Base-by-base conservation (phyloP, 164 flowering plant species). In the Cinnamomum micranthum region DNA sequence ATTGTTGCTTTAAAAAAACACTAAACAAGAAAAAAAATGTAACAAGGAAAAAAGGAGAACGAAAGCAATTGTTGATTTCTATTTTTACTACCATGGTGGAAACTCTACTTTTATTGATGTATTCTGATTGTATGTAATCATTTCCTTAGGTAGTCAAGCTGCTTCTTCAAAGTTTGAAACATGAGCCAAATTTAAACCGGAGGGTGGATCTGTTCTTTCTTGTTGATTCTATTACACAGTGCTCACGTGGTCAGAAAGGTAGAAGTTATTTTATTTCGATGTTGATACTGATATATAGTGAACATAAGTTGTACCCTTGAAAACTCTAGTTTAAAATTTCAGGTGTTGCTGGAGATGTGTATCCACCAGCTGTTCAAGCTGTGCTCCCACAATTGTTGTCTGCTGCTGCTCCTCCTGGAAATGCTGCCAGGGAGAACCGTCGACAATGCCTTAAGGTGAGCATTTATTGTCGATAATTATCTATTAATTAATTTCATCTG, bases 341-440 rank as follows among this genome's bases (percentile, higher is more conserved):
- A 96, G 99, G 95, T 81, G 88, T 81, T 64, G 77, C 79, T 74
- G 89, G 91, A 74, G 93, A 89, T 31, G 14, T 84, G 50, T 96
- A 85, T 79, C 87, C 86, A 69, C 84, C 94, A 35, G 92, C 93
- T 47, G 87, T 96, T 63, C 94, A 91, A 82, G 83, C 87, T 15
- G 78, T 76, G 50, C 83, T 96, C 76, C 92, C 97, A 23, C 94
- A 97, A 27, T 74, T 96, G 68, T 76, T 96, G 76, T 78, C 90
- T 50, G 95, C 97, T 82, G 99, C 95, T 81, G 99, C 97, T 77
- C 98, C 99, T 74, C 87, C 94, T 77, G 97, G 99, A 78, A 81
- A 76, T 77, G 79, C 81, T 64, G 89, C 89, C 55, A 85, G 83
- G 35, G 99, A 94, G 81, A 96, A 96, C 82, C 97, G 95, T 28